Conservation (phyloP, 192 early-diverging fungal genomes). For the Backusella tuberculispora region DNA sequence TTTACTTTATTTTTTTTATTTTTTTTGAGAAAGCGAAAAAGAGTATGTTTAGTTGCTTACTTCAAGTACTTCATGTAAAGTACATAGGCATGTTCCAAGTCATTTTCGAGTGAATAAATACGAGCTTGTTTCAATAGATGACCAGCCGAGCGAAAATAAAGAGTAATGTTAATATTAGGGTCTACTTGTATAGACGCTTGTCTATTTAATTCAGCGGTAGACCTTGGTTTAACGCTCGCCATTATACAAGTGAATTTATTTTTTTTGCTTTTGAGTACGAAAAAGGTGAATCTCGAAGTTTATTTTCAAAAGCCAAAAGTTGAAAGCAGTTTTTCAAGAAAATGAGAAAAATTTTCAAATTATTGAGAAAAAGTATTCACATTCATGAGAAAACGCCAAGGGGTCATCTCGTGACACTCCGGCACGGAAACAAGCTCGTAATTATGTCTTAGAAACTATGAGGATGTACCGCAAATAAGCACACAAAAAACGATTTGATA, state of each 20-base stretch:
- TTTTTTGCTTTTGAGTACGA: neutral
- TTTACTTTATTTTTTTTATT: neutral
- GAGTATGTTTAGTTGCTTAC: conserved; percentile 35
- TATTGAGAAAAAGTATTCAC: too few relatives aligned
- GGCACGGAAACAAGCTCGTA: too few relatives aligned
- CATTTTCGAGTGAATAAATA: conserved; percentile 65
- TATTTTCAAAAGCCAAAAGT: neutral
- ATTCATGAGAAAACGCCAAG: too few relatives aligned
- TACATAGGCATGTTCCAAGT: conserved; percentile 71
- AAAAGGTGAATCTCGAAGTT: neutral
- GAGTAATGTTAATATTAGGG: conserved; percentile 43
- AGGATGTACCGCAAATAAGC: too few relatives aligned
- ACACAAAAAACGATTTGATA: too few relatives aligned
- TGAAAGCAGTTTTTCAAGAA: too few relatives aligned
- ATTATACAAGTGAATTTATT: neutral
- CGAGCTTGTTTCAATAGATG: conserved; percentile 52
- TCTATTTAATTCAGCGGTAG: conserved; percentile 40
- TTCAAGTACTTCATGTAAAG: conserved; percentile 68
- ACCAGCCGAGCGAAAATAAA: conserved; percentile 53
- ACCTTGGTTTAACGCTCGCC: conserved; percentile 26
- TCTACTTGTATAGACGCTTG: conserved; percentile 36
- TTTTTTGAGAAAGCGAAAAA: neutral
- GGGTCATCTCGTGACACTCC: too few relatives aligned
- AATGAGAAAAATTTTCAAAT: too few relatives aligned
- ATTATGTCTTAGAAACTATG: too few relatives aligned